Percentiles rank a stretch among this genome's conserved stretches.
Conservation (phyloP, 2,329 filamentous ascomycete species). For the Penicillium sp. region DNA sequence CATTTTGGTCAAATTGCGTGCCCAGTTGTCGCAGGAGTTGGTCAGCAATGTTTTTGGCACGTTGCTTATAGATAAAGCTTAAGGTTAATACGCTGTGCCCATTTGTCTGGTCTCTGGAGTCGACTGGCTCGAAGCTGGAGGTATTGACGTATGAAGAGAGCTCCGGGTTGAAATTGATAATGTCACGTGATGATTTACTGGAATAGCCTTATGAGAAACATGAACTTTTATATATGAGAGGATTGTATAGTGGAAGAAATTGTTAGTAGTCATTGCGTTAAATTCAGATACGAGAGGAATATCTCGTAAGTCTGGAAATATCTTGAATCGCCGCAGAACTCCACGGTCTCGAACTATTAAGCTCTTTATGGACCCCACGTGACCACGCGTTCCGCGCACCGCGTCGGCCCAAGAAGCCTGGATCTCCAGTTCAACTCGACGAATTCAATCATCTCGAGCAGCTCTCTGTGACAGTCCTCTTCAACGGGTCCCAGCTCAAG, state of each 20-base stretch:
- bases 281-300: neutral
- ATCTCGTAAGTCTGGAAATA: neutral
- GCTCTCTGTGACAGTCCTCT: neutral
- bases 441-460: neutral
- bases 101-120: neutral
- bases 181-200: slow-evolving; percentile 47
- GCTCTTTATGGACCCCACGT: slow-evolving; percentile 15
- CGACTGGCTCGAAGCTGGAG: neutral
- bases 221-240: neutral
- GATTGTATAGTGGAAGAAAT: neutral
- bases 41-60: neutral
- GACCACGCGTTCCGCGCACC: slow-evolving; percentile 23
- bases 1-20: slow-evolving; percentile 28
- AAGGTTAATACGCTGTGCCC: neutral
- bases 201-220: neutral
- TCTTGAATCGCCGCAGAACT: neutral
- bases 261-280: neutral
- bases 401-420: slow-evolving; percentile 9
- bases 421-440: neutral
- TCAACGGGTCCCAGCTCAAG: too few relatives aligned
- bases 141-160: slow-evolving; percentile 6
- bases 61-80: neutral
- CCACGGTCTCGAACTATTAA: neutral
- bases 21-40: neutral
- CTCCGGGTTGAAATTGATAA: slow-evolving; percentile 49